phyloP scores from a whole-genome alignment of 441 rosid genomes.

The Corymbia calophylla region DNA sequence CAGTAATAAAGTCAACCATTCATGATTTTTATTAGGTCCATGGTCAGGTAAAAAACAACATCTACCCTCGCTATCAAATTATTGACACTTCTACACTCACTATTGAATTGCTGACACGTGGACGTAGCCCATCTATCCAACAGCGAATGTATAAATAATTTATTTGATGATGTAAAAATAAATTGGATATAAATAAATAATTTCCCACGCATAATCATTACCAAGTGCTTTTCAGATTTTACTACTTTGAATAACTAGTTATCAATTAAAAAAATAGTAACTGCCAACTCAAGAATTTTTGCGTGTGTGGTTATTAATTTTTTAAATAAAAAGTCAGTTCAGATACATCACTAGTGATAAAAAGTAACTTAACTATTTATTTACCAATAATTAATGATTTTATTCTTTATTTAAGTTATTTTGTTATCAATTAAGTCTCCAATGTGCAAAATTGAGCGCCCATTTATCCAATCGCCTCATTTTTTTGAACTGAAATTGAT shows the following conservation, averaged over 20 bases:
- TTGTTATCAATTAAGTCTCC: not conserved
- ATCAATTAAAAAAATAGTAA: not conserved
- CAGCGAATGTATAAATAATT: too few species aligned
- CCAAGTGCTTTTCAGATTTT: not conserved
- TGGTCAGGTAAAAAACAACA: not conserved
- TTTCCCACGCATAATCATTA: not conserved
- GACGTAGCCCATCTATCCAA: not conserved
- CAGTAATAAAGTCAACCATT: not conserved
- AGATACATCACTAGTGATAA: not conserved
- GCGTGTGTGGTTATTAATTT: not conserved
- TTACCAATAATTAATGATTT: not conserved
- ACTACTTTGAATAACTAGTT: not conserved
- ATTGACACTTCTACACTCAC: too few species aligned
- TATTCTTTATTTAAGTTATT: not conserved
- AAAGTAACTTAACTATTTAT: not conserved
- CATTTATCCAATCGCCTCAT: not conserved
- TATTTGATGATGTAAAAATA: too few species aligned
- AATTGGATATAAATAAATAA: too few species aligned
- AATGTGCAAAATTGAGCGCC: not conserved
- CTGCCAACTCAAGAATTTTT: not conserved
- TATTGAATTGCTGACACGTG: not conserved
- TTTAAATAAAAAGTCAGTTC: rapidly evolving
- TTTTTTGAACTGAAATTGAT: not conserved
- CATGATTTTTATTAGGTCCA: not conserved
- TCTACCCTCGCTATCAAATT: too few species aligned